Evolutionary conservation across 768 basidiomycete genomes (phyloP).

Genomic region (Hericium rajendrae): DNA sequence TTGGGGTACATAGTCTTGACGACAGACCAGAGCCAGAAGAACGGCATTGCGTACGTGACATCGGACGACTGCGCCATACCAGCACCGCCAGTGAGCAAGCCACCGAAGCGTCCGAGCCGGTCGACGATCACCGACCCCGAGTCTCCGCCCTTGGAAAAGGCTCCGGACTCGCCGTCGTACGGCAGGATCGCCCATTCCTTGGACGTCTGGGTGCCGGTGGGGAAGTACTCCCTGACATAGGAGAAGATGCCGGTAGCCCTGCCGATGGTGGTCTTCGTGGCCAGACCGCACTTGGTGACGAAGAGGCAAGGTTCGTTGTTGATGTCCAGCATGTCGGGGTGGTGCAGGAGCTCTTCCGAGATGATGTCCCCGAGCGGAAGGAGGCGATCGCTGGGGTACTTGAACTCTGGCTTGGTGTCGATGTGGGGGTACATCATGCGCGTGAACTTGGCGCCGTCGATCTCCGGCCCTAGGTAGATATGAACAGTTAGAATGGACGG

Average conservation of each 20-base stretch:
- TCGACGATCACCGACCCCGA: slow-evolving; percentile 21
- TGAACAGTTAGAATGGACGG: slow-evolving; percentile 2
- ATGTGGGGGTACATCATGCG: neutral
- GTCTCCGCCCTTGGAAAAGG: slow-evolving; percentile 21
- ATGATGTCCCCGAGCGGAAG: slow-evolving; percentile 19
- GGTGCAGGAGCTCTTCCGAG: slow-evolving; percentile 21
- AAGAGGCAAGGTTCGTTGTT: slow-evolving; percentile 20
- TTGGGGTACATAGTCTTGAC: slow-evolving; percentile 1
- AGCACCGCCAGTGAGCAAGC: slow-evolving; percentile 18
- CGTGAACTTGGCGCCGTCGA: neutral
- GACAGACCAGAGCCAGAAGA: neutral
- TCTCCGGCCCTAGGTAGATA: slow-evolving; percentile 4
- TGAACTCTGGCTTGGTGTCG: neutral
- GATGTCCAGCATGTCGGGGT: slow-evolving; percentile 17
- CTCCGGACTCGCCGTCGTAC: slow-evolving; percentile 12
- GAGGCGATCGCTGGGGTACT: slow-evolving; percentile 1
- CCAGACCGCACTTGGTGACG: slow-evolving; percentile 27
- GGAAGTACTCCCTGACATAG: neutral
- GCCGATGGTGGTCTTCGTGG: slow-evolving; percentile 17
- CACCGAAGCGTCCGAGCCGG: slow-evolving; percentile 14
- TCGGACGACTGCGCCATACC: slow-evolving; percentile 15
- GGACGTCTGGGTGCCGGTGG: neutral
- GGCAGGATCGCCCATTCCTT: slow-evolving; percentile 15
- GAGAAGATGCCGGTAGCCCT: neutral
- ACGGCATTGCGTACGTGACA: slow-evolving; percentile 19